Evolutionary conservation across 2,329 filamentous ascomycete species (phyloP).

Genomic region (Chlorencoelia australis): DNA sequence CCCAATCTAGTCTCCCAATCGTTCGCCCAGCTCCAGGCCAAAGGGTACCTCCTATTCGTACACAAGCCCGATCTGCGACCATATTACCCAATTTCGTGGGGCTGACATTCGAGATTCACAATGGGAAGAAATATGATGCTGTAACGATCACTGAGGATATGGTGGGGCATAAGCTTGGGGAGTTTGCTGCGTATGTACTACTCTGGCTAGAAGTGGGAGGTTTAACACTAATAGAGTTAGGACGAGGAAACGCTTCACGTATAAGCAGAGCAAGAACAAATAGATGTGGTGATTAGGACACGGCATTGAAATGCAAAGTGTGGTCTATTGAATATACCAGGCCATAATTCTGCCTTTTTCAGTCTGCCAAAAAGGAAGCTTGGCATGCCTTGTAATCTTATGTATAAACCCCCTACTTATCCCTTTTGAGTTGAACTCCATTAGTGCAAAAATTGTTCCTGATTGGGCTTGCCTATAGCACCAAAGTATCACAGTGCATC

Average conservation of each 20-base stretch:
- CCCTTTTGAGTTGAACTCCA: too few species aligned
- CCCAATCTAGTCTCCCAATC: constrained; percentile 40
- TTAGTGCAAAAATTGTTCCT: too few species aligned
- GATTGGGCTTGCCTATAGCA: too few species aligned
- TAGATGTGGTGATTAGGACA: constrained; percentile 10
- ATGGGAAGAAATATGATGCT: constrained; percentile 61
- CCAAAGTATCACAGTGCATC: too few species aligned
- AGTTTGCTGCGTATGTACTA: constrained; percentile 56
- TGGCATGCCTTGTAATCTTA: too few species aligned
- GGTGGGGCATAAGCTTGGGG: constrained; percentile 67
- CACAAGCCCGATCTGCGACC: constrained; percentile 59
- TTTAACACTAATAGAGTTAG: constrained; percentile 30
- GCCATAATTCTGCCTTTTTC: too few species aligned
- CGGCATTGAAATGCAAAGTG: background rate
- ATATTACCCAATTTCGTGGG: constrained; percentile 67
- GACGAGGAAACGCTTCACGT: constrained; percentile 57
- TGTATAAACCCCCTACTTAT: too few species aligned
- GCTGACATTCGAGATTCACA: constrained; percentile 60
- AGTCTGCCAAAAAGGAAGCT: too few species aligned
- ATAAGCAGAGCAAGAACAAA: constrained; percentile 62
- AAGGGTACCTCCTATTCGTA: constrained; percentile 53
- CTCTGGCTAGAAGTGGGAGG: background rate
- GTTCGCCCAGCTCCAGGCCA: constrained; percentile 38
- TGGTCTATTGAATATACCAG: too few species aligned
- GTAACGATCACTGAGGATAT: constrained; percentile 65